These are phyloP conservation scores for Platanthera zijinensis DNA, from an alignment of 106 monocot species.

Conservation along the genomic window DNA sequence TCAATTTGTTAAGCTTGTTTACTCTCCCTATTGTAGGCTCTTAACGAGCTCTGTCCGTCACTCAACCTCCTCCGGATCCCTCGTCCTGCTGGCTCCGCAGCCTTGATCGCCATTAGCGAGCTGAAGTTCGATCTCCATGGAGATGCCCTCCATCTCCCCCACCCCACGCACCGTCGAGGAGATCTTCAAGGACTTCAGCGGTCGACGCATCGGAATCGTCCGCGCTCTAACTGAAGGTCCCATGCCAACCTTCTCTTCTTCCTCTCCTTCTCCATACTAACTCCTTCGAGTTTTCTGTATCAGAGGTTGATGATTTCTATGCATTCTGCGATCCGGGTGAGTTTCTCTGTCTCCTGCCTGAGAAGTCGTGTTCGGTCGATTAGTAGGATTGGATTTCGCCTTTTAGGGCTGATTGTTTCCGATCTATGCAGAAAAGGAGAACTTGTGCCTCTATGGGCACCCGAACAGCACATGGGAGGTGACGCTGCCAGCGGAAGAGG, in stretches of 20 bases:
- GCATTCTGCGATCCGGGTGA: conserved; percentile 79
- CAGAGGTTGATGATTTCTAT: conserved; percentile 93
- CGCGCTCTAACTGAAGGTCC: conserved; percentile 70
- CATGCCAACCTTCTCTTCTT: background rate
- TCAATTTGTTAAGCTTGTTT: too few relatives aligned
- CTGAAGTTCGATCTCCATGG: conserved; percentile 18
- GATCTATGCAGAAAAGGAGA: conserved; percentile 68
- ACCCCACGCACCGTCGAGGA: conserved; percentile 80
- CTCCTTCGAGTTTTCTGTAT: background rate
- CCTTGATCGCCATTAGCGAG: background rate
- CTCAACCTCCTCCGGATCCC: too few relatives aligned
- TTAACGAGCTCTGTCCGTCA: too few relatives aligned
- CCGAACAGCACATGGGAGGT: conserved; percentile 81
- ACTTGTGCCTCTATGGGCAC: conserved; percentile 78
- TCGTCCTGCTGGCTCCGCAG: too few relatives aligned
- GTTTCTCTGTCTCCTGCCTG: background rate
- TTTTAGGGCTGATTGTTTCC: background rate
- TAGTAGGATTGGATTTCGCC: conserved; percentile 2
- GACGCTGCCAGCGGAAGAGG: conserved; percentile 88
- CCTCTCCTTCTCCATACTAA: background rate
- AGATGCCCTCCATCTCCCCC: conserved; percentile 38
- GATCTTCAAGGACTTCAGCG: conserved; percentile 76
- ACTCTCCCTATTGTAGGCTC: too few relatives aligned
- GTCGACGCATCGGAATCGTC: conserved; percentile 69
- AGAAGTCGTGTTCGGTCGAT: background rate